Evolutionary conservation across 2,329 filamentous ascomycete genomes (phyloP).

Genomic region (Exophiala xenobiotica): DNA sequence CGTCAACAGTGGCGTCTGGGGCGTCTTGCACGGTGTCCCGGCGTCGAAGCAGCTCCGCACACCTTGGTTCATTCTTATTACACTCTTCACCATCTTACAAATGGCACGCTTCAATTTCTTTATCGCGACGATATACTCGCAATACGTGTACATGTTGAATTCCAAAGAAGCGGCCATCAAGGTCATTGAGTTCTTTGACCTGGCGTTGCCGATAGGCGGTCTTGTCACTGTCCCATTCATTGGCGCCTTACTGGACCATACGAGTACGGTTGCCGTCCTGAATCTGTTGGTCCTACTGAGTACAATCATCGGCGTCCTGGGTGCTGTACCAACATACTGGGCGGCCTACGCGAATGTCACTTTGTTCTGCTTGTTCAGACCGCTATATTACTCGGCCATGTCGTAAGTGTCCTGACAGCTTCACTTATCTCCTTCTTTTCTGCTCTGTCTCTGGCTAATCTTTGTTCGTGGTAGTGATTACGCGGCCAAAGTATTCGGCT

Average conservation of each 20-base stretch:
- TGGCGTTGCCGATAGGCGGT: constrained; percentile 76
- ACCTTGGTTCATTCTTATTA: constrained; percentile 82
- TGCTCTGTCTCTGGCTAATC: too few relatives aligned
- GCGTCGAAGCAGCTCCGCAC: constrained; percentile 70
- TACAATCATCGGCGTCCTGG: constrained; percentile 72
- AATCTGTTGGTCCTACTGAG: constrained; percentile 67
- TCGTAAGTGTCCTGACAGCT: constrained; percentile 49
- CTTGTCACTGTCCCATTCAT: constrained; percentile 82
- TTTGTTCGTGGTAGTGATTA: constrained; percentile 72
- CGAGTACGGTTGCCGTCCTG: constrained; percentile 70
- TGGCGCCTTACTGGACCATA: constrained; percentile 73
- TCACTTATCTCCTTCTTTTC: neutral
- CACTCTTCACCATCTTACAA: constrained; percentile 71
- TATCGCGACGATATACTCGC: constrained; percentile 75
- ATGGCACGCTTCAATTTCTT: constrained; percentile 86
- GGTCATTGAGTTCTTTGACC: constrained; percentile 82
- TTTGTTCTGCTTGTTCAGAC: constrained; percentile 83
- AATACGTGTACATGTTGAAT: constrained; percentile 75
- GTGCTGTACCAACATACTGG: constrained; percentile 68
- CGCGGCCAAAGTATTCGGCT: constrained; percentile 87
- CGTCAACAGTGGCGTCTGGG: constrained; percentile 75
- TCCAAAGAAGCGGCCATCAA: constrained; percentile 60
- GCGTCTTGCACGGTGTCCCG: constrained; percentile 71
- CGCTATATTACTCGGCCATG: constrained; percentile 87
- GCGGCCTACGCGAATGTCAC: constrained; percentile 72